These are phyloP conservation scores for Millerago galiae DNA, from an alignment of 805 yeast genomes.

Conservation along the genomic window DNA sequence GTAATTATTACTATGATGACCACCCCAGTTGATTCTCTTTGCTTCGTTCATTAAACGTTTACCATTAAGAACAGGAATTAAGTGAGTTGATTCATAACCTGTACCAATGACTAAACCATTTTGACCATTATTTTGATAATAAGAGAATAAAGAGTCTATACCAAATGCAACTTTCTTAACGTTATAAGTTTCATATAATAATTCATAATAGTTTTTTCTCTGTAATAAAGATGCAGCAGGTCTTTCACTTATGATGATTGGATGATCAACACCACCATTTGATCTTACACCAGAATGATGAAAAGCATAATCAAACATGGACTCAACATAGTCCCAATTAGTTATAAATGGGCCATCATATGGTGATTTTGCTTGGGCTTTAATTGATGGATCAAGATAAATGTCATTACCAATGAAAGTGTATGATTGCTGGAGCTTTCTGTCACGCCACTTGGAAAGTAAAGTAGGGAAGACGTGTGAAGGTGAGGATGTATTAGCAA, in stretches of 20 bases:
- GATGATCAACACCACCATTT: conserved; percentile 56
- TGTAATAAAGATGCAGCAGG: conserved; percentile 67
- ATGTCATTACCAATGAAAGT: conserved; percentile 82
- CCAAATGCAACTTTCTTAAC: conserved; percentile 76
- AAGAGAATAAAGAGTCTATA: conserved; percentile 76
- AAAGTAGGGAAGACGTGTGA: conserved; percentile 61
- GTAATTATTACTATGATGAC: conserved; percentile 61
- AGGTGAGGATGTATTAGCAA: conserved; percentile 41
- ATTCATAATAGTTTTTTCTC: conserved; percentile 68
- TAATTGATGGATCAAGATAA: conserved; percentile 60
- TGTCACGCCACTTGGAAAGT: conserved; percentile 71
- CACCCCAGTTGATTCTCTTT: conserved; percentile 91
- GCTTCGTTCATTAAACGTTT: conserved; percentile 57
- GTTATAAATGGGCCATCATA: conserved; percentile 83
- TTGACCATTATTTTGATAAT: conserved; percentile 49
- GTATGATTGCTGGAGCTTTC: conserved; percentile 54
- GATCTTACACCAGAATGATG: conserved; percentile 65
- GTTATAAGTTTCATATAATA: conserved; percentile 77
- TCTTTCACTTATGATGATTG: conserved; percentile 74
- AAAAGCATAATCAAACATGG: conserved; percentile 76
- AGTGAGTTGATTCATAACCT: conserved; percentile 76
- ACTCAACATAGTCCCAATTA: conserved; percentile 90
- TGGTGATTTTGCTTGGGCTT: conserved; percentile 67
- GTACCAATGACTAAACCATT: conserved; percentile 76
- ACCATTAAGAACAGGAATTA: conserved; percentile 77